Conservation (phyloP, 2,329 filamentous ascomycete genomes). For the Bipolaris gigantea region DNA sequence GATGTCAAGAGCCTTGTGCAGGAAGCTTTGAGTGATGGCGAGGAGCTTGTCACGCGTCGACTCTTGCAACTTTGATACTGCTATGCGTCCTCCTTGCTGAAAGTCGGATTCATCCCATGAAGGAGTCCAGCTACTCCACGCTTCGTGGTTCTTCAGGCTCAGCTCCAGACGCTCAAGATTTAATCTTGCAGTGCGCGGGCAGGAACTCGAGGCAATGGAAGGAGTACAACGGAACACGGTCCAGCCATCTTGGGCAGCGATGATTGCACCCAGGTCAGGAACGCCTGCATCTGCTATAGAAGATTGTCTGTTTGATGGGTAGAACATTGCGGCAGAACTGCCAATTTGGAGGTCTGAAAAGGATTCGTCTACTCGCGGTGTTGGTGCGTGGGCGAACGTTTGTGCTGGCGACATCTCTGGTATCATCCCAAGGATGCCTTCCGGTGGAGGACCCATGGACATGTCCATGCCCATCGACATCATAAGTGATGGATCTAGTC, state of each 20-base stretch:
- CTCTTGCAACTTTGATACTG: constrained; percentile 54
- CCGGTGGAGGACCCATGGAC: constrained; percentile 44
- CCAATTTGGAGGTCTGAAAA: constrained; percentile 53
- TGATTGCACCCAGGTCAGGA: constrained; percentile 52
- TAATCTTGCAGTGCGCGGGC: constrained; percentile 54
- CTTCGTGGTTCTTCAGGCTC: constrained; percentile 55
- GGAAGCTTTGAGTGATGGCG: constrained; percentile 70
- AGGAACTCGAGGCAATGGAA: constrained; percentile 51
- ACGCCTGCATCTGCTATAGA: constrained; percentile 45
- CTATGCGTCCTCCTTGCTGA: constrained; percentile 50
- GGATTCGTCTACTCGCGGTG: constrained; percentile 51
- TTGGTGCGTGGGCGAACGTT: constrained; percentile 47
- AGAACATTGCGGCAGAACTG: constrained; percentile 48
- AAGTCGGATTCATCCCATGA: constrained; percentile 54
- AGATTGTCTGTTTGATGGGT: constrained; percentile 45
- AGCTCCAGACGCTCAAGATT: constrained; percentile 57
- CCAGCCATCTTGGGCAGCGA: constrained; percentile 57
- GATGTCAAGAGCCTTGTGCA: constrained; percentile 71
- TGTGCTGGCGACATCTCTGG: constrained; percentile 47
- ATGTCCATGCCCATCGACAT: constrained; percentile 52
- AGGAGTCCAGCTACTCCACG: constrained; percentile 57
- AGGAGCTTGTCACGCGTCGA: constrained; percentile 68
- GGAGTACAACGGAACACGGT: constrained; percentile 57
- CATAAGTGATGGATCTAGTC: constrained; percentile 51
- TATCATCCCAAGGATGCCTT: constrained; percentile 51